These are phyloP conservation scores for Argentina anserina DNA, from an alignment of 306 rosid species.

Conservation along the genomic window DNA sequence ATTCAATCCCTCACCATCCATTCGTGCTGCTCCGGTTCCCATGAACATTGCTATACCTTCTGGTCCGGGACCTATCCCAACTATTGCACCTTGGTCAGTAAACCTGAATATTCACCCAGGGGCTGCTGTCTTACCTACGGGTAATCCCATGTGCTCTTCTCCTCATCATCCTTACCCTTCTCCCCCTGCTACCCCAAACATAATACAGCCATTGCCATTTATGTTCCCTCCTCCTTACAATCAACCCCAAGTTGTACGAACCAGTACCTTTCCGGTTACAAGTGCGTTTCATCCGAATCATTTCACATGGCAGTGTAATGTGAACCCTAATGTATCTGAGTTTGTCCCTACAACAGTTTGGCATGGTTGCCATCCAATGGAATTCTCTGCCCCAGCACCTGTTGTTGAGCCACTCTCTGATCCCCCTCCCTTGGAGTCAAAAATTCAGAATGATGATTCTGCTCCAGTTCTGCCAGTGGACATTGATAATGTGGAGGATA, in stretches of 20 bases:
- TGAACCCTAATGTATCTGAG: slow-evolving; percentile 57
- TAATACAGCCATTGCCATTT: slow-evolving; percentile 86
- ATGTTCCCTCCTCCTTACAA: slow-evolving; percentile 72
- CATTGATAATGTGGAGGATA: slow-evolving; percentile 48
- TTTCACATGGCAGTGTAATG: slow-evolving; percentile 75
- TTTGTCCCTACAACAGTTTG: slow-evolving; percentile 68
- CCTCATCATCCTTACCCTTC: slow-evolving; percentile 89
- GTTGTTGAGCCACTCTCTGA: slow-evolving; percentile 56
- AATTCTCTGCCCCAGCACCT: slow-evolving; percentile 67
- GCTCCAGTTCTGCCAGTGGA: slow-evolving; percentile 46
- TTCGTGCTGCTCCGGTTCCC: slow-evolving; percentile 67
- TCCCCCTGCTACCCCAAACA: slow-evolving; percentile 88
- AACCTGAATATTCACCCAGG: slow-evolving; percentile 88
- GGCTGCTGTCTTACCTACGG: slow-evolving; percentile 51
- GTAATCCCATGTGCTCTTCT: slow-evolving; percentile 73
- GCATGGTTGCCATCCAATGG: slow-evolving; percentile 79
- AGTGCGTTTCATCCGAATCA: slow-evolving; percentile 75
- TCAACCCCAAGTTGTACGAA: slow-evolving; percentile 76
- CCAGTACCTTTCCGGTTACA: slow-evolving; percentile 64
- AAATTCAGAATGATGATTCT: slow-evolving; percentile 39
- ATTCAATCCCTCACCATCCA: slow-evolving; percentile 76
- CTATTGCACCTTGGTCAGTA: slow-evolving; percentile 78
- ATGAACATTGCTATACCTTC: slow-evolving; percentile 65
- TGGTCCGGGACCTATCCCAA: slow-evolving; percentile 55
- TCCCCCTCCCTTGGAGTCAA: slow-evolving; percentile 41